Evolutionary conservation across 2,329 filamentous ascomycete genomes (phyloP).

Genomic region (Penicillium sp.): DNA sequence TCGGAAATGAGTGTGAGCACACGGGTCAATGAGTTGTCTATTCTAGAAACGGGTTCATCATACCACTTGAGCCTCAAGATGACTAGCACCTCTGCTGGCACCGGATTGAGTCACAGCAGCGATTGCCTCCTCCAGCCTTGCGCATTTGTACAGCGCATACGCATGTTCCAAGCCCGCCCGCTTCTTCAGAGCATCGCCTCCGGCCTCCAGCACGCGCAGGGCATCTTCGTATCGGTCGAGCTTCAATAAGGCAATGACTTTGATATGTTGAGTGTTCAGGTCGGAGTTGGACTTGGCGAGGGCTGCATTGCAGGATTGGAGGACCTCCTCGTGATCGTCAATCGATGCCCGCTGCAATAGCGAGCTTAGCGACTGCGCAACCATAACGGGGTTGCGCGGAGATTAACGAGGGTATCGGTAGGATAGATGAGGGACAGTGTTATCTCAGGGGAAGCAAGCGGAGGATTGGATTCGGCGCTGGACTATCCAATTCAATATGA

Average conservation of each 20-base stretch:
- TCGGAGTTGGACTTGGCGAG: slow-evolving; percentile 61
- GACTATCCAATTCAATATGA: slow-evolving; percentile 9
- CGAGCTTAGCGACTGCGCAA: slow-evolving; percentile 51
- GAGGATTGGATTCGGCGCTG: not conserved
- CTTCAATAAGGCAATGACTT: slow-evolving; percentile 61
- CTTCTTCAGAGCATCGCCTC: slow-evolving; percentile 55
- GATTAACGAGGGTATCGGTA: not conserved
- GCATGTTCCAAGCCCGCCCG: slow-evolving; percentile 60
- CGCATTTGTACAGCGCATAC: slow-evolving; percentile 64
- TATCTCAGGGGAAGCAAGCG: not conserved
- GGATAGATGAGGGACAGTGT: not conserved
- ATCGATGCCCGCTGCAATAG: slow-evolving; percentile 60
- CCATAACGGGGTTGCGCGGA: slow-evolving; percentile 32
- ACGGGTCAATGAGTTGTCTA: not conserved
- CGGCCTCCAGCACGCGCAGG: slow-evolving; percentile 55
- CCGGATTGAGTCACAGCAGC: slow-evolving; percentile 47
- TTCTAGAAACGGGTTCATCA: slow-evolving; percentile 17
- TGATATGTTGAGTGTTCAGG: slow-evolving; percentile 57
- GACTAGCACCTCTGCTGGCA: slow-evolving; percentile 53
- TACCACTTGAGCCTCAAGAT: slow-evolving; percentile 64
- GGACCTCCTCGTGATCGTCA: slow-evolving; percentile 62
- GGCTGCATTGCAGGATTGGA: slow-evolving; percentile 58
- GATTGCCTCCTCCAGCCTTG: slow-evolving; percentile 56
- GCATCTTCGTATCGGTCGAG: slow-evolving; percentile 65
- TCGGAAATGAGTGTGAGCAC: not conserved